Evolutionary conservation across 176 grass and related monocot species (phyloP).

Genomic region (Oryza glumipatula): DNA sequence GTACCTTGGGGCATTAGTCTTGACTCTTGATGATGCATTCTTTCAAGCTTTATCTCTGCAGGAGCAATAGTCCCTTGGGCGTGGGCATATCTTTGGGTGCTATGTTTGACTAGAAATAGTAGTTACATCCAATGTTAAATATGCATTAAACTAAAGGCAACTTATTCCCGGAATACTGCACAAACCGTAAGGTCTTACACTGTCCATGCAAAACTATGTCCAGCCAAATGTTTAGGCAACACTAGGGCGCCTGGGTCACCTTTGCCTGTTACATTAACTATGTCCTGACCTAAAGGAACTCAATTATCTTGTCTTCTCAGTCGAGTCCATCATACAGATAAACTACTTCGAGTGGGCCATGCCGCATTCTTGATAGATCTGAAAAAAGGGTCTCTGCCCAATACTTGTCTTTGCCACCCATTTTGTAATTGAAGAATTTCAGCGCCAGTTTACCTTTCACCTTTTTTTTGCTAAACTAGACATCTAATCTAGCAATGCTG

Average conservation of each 20-base stretch:
- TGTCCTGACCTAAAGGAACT: constrained; percentile 18
- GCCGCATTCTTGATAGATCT: constrained; percentile 16
- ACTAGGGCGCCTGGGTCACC: no score
- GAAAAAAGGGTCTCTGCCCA: background rate
- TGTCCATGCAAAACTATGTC: constrained; percentile 28
- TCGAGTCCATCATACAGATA: background rate
- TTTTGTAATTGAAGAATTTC: background rate
- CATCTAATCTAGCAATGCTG: constrained; percentile 20
- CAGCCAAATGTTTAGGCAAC: no score
- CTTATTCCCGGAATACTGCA: constrained; percentile 16
- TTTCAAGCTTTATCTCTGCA: constrained; percentile 32
- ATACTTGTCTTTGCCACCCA: background rate
- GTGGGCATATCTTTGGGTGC: background rate
- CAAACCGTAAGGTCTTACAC: background rate
- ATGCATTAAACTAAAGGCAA: constrained; percentile 19
- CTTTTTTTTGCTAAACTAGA: constrained; percentile 4
- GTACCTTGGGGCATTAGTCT: background rate
- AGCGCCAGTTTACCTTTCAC: background rate
- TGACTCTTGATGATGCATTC: background rate
- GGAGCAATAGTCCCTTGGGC: constrained; percentile 1
- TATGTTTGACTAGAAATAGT: constrained; percentile 9
- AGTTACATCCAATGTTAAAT: constrained; percentile 24
- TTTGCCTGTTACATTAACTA: constrained; percentile 28
- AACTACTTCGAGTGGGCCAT: constrained; percentile 19
- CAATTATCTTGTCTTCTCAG: background rate